A percentile compares a stretch with the other conserved stretches of the same genome.
Conservation (phyloP, 2,329 filamentous ascomycete genomes). For the Aspergillus fumigatus region DNA sequence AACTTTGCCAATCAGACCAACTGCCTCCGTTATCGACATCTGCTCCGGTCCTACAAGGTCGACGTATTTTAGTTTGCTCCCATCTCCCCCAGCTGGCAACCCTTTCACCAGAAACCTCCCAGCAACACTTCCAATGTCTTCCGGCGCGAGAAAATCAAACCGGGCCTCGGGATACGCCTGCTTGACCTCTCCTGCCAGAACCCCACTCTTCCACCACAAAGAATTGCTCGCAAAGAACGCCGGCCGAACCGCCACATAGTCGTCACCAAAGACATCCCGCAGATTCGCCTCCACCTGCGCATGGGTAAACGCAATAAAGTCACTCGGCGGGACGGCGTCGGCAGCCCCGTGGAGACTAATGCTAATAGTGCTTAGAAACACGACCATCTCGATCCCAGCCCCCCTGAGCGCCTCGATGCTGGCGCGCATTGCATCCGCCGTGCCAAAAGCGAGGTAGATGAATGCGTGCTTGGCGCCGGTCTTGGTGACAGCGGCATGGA, state of each 20-base stretch:
- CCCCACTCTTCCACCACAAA: constrained; percentile 22
- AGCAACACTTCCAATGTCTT: constrained; percentile 44
- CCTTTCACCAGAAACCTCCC: constrained; percentile 37
- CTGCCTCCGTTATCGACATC: constrained; percentile 25
- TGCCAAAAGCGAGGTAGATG: constrained; percentile 39
- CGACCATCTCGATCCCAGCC: constrained; percentile 43
- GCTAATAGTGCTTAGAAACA: constrained; percentile 45
- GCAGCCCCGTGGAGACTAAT: constrained; percentile 29
- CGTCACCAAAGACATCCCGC: constrained; percentile 36
- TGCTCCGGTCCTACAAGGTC: constrained; percentile 37
- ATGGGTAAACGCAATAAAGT: constrained; percentile 40
- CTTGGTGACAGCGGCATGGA: constrained; percentile 35
- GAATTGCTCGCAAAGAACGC: constrained; percentile 45
- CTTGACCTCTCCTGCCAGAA: constrained; percentile 29
- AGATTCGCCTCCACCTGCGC: constrained; percentile 44
- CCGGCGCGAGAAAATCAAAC: constrained; percentile 40
- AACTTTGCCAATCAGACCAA: constrained; percentile 25
- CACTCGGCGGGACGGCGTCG: constrained; percentile 19
- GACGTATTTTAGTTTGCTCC: constrained; percentile 21
- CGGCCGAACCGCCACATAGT: constrained; percentile 41
- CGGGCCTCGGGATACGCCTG: constrained; percentile 25
- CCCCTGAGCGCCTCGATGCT: constrained; percentile 42
- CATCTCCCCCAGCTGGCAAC: constrained; percentile 4
- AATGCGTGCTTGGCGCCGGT: constrained; percentile 46
- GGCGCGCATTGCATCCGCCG: constrained; percentile 37